These are phyloP conservation scores for Neotropicomus parvogracilis DNA, from an alignment of 1,284 basidiomycete genomes.

Conservation along the genomic window DNA sequence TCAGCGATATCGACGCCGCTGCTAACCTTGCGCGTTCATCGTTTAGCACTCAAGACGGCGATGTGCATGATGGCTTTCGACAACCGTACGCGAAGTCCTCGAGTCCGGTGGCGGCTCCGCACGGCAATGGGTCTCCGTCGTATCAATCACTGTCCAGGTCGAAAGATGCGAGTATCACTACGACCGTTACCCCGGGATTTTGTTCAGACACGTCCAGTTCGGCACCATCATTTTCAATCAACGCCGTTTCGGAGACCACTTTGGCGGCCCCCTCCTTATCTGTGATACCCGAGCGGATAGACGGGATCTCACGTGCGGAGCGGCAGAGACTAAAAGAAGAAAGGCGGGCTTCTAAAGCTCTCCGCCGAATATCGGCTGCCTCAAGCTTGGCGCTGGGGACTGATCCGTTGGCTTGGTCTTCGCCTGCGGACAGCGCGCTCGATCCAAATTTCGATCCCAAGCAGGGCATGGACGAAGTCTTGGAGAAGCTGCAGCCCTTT, in stretches of 20 bases:
- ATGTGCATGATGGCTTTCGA: slow-evolving; percentile 10
- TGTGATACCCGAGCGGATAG: slow-evolving; percentile 29
- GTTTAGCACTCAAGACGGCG: slow-evolving; percentile 27
- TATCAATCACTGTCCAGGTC: slow-evolving; percentile 9
- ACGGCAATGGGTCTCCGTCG: not conserved
- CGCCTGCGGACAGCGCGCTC: slow-evolving; percentile 23
- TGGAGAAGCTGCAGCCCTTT: slow-evolving; percentile 38
- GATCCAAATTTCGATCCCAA: slow-evolving; percentile 35
- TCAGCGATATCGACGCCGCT: slow-evolving; percentile 33
- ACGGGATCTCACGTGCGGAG: slow-evolving; percentile 28
- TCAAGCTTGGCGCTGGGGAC: slow-evolving; percentile 25
- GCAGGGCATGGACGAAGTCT: slow-evolving; percentile 36
- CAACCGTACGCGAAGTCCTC: slow-evolving; percentile 6
- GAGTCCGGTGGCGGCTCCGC: not conserved
- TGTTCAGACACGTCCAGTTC: slow-evolving; percentile 12
- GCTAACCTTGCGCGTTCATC: slow-evolving; percentile 34
- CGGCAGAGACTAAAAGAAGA: slow-evolving; percentile 34
- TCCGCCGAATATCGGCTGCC: slow-evolving; percentile 37
- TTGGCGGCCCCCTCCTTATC: slow-evolving; percentile 21
- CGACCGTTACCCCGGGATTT: slow-evolving; percentile 11
- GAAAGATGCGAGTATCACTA: slow-evolving; percentile 4
- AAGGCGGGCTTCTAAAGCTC: slow-evolving; percentile 34
- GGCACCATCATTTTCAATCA: slow-evolving; percentile 17
- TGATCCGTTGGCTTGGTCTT: slow-evolving; percentile 19
- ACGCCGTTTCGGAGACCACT: slow-evolving; percentile 16